Percentiles rank a stretch among this genome's conserved stretches.
Conservation (phyloP, 345 rosid genomes). For the Eucalyptus shirleyi region DNA sequence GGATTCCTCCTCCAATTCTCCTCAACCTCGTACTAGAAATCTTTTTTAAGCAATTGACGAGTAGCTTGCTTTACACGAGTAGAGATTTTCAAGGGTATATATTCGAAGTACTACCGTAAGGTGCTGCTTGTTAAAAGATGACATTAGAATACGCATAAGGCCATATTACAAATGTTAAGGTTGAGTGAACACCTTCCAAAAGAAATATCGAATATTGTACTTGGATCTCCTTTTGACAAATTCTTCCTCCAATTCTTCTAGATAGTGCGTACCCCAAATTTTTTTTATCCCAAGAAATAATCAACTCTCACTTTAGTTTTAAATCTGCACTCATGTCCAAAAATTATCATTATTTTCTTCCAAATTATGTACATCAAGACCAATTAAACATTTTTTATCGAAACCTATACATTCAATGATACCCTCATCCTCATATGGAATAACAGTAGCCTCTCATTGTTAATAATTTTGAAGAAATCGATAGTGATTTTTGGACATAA, state of each 20-base stretch:
- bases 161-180: too few relatives aligned
- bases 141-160: too few relatives aligned
- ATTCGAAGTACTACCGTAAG: too few relatives aligned
- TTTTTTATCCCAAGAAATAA: too few relatives aligned
- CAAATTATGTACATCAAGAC: background rate
- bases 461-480: too few relatives aligned
- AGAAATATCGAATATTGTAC: too few relatives aligned
- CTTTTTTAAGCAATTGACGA: background rate
- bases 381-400: background rate
- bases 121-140: too few relatives aligned
- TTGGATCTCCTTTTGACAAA: background rate
- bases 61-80: background rate
- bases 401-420: fast-evolving
- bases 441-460: background rate
- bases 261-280: background rate
- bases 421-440: background rate
- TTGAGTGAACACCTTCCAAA: too few relatives aligned
- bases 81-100: too few relatives aligned
- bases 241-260: background rate
- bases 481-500: too few relatives aligned
- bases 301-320: too few relatives aligned
- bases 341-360: background rate
- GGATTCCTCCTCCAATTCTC: background rate
- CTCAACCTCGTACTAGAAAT: background rate
- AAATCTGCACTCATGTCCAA: background rate